Percentiles rank a stretch among this genome's conserved stretches.
Evolutionary conservation across 306 rosid genomes (phyloP).

Genomic region (Sicyos baderoa): DNA sequence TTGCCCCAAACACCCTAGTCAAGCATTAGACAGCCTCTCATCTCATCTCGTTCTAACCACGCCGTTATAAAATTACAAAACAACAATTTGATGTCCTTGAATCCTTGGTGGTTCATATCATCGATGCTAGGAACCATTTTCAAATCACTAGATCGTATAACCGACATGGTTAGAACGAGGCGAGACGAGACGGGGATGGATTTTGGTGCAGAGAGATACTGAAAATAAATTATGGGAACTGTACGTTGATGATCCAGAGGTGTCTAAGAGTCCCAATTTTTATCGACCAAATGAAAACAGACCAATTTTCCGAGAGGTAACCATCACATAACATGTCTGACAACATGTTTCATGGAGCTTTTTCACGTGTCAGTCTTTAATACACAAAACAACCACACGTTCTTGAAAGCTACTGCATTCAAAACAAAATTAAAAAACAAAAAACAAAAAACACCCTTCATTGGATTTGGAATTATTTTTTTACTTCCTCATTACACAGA

Average conservation of each 20-base stretch:
- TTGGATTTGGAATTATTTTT: neutral
- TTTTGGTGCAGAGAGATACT: neutral
- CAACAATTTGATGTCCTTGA: no score
- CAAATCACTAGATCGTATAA: neutral
- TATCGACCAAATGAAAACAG: neutral
- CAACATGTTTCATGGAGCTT: constrained; percentile 21
- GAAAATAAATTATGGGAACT: neutral
- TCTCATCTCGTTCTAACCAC: no score
- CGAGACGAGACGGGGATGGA: neutral
- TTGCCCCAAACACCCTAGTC: no score
- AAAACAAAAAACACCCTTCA: neutral
- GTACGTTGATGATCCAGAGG: constrained; percentile 8
- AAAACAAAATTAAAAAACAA: constrained; percentile 4
- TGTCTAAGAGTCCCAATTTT: neutral
- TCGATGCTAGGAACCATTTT: neutral
- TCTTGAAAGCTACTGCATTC: constrained; percentile 15
- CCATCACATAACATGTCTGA: constrained; percentile 20
- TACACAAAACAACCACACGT: constrained; percentile 8
- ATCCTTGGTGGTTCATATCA: no score
- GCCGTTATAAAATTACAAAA: no score
- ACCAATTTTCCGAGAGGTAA: constrained; percentile 17
- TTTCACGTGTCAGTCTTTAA: constrained; percentile 14
- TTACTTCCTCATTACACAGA: neutral
- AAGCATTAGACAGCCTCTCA: no score
- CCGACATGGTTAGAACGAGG: neutral